Conservation (phyloP, 352 stramenopile genomes). For the Aphanomyces astaci region DNA sequence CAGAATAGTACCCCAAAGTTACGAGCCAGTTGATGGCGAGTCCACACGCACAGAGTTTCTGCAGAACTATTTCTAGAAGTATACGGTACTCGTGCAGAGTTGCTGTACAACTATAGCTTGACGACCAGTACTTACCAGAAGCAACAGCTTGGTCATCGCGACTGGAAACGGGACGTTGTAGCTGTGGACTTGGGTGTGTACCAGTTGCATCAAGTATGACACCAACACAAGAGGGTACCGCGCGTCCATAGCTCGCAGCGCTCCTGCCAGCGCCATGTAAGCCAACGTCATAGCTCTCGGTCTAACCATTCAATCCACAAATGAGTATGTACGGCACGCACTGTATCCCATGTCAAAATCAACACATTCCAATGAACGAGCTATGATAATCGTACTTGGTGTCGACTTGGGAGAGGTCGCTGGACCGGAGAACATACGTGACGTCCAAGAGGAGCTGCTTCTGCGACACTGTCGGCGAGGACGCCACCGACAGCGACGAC, state of each 20-base stretch:
- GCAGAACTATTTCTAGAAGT: too few relatives aligned
- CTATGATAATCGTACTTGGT: background rate
- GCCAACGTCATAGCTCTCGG: background rate
- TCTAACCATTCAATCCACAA: too few relatives aligned
- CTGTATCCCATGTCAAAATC: too few relatives aligned
- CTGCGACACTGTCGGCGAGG: too few relatives aligned
- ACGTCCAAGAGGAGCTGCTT: background rate
- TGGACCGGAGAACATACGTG: conserved; percentile 6
- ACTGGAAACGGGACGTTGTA: conserved; percentile 3
- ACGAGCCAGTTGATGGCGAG: too few relatives aligned
- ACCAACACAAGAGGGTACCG: conserved; percentile 2
- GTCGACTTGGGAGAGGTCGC: background rate
- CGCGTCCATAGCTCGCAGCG: conserved; percentile 11
- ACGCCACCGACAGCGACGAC: too few relatives aligned
- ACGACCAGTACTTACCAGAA: background rate
- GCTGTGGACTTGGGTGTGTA: conserved; percentile 18
- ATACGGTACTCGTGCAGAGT: too few relatives aligned
- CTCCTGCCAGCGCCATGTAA: conserved; percentile 2
- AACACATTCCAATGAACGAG: too few relatives aligned
- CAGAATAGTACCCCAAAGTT: background rate
- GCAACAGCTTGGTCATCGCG: background rate
- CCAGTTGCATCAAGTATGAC: conserved; percentile 11
- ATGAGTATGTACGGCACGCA: too few relatives aligned
- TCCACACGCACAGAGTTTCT: too few relatives aligned
- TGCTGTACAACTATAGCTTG: too few relatives aligned